A percentile compares a stretch with the other conserved stretches of the same genome.
phyloP scores from a whole-genome alignment of 176 grass and related monocot species.

The Alopecurus myosuroides region DNA sequence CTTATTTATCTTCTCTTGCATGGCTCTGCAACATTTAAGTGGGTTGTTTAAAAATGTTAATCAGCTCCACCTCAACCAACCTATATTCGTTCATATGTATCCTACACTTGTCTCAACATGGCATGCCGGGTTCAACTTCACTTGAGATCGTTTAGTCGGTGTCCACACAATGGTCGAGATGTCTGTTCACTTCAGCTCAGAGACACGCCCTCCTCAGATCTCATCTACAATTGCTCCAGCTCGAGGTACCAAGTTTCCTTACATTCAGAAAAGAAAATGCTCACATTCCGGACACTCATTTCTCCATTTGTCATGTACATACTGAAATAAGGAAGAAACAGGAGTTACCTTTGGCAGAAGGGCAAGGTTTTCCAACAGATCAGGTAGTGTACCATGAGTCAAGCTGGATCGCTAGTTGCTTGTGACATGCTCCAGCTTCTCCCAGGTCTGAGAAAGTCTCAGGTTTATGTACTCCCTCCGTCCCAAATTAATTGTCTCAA shows the following conservation, averaged over 20 bases:
- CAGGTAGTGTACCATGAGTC: neutral
- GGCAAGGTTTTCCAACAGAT: neutral
- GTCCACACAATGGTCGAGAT: neutral
- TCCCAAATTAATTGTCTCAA: no score
- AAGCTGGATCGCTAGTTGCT: neutral
- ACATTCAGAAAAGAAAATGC: neutral
- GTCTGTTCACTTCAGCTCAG: neutral
- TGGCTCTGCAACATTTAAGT: neutral
- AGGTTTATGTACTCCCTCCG: no score
- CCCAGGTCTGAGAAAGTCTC: neutral
- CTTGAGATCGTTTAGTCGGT: neutral
- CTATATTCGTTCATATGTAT: conserved; percentile 6
- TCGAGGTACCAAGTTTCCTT: neutral
- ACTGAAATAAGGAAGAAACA: neutral
- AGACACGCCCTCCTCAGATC: neutral
- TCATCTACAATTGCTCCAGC: neutral
- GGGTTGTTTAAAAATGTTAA: neutral
- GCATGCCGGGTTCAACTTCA: neutral
- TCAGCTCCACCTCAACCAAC: neutral
- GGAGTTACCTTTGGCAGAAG: neutral
- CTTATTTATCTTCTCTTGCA: neutral
- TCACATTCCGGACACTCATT: neutral
- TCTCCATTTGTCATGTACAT: neutral
- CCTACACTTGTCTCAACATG: neutral
- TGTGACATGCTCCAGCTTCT: neutral